Evolutionary conservation across 352 stramenopile species (phyloP), one percentile per base, ranked within the genome.

Genomic region (Phytophthora constricta): DNA sequence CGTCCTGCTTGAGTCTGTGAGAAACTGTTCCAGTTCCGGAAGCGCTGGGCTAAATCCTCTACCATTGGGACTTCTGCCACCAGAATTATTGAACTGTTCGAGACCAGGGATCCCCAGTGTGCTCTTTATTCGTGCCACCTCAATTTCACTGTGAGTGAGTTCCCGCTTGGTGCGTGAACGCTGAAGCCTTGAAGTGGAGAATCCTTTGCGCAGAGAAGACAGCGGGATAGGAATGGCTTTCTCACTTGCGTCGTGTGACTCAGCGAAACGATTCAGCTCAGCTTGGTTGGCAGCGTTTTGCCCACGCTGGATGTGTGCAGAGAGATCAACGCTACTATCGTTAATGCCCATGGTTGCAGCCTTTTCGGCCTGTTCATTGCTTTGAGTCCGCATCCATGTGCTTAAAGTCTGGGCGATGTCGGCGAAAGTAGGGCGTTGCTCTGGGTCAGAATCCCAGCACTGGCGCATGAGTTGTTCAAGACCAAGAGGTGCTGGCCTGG

Each of bases 391-490:
- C 23, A 89, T 42, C 83, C 81, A 92, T 57, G 77, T 87, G n/a
- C 79, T 58, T 4, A 92, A 57, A 23, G 83, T 92, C 47, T 81
- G 77, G 1, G 70, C 65, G 27, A 91, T 86, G 13, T 93, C 81
- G 1, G 56, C 74, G 50, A 92, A 94, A 0, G 71, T 78, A 28
- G 86, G 84, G 1, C 84, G 77, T 51, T 91, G 80, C 46, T 91
- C 82, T 3, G 85, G 84, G 33, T 92, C 77, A 1, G 70, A 56
- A 50, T 92, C 79, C 86, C 84, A 94, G 58, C 86, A 93, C 46
- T 90, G 82, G 43, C 72, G 80, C 84, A 93, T 93, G 31, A 93
- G 60, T 20, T 89, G 77, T 13, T 90, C 81, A 13, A 92, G 81
- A 0, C 76, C 79, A 0, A 91, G 70, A 19, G 86, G 86, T 10